Base-by-base conservation (phyloP, 2,329 filamentous ascomycete species). In the Aspergillus versicolor region DNA sequence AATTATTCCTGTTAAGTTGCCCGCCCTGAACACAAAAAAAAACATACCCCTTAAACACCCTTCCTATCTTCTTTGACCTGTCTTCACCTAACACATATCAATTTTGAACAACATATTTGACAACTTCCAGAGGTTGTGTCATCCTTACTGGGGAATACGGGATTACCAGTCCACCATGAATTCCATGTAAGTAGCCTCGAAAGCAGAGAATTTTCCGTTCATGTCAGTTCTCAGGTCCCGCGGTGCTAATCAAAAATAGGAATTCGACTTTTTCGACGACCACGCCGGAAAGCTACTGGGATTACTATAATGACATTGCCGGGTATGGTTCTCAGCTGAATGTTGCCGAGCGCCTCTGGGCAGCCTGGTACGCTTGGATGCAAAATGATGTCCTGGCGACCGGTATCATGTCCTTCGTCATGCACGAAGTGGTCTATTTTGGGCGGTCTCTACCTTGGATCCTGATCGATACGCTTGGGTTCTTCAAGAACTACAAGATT, bases 281-380 rank as follows among this genome's bases (percentile, higher is more conserved):
- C 19, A 61, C 77, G 63, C 76, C 80, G 53, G 80, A 82, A 61
- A 84, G 84, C 47, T 89, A 88, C 74, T 87, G 84, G 85, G 82
- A 79, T 65, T 82, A 86, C 61, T 88, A 84, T 70, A 81, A 86
- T 58, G 82, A 86, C 66, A 83, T 88, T 62, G 82, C 84, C 24
- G 82, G 84, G 64, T 84, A 85, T 82, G 94, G 96, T 84, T 84
- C 95, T 57, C 85, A 92, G 65, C 86, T 99, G 70, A 97, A 91
- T 77, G 82, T 91, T 63, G 80, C 87, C 70, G 94, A 99, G 82
- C 88, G 88, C 71, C 82, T 96, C 65, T 99, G 94, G 94, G 89
- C 90, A 77, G 87, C 92, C 41, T 97, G 92, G 93, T 99, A 99
- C 75, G 85, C 93, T 15, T 99, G 88, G 84, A 96, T 97, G 89